Conservation (phyloP, 192 early-diverging fungal genomes). For the Backusella circina region DNA sequence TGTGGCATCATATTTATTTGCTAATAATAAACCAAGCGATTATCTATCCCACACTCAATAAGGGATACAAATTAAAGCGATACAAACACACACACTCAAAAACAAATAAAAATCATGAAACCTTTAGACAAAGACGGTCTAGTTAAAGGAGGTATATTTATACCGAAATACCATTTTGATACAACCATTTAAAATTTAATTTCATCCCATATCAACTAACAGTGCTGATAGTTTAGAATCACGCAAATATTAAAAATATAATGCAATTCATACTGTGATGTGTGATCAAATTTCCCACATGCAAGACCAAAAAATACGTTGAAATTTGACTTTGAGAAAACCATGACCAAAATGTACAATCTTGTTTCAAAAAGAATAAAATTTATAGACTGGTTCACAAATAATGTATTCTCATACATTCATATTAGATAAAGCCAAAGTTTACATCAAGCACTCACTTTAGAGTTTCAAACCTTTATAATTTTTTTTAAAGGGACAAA, state of each 20-base stretch:
- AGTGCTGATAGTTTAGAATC: background rate
- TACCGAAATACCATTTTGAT: background rate
- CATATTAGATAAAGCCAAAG: background rate
- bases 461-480: background rate
- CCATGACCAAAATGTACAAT: background rate
- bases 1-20: background rate
- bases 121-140: background rate
- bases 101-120: background rate
- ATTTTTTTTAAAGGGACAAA: background rate
- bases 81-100: background rate
- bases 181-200: background rate
- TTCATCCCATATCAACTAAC: background rate
- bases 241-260: background rate
- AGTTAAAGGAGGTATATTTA: background rate
- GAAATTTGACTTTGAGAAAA: background rate
- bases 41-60: background rate
- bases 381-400: background rate
- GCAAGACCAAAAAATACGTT: background rate
- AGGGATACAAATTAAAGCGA: background rate
- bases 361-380: background rate
- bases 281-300: background rate
- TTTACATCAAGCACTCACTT: background rate
- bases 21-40: background rate
- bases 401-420: background rate
- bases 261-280: background rate